Base-by-base conservation (phyloP, 805 yeast genomes). In the Zygosaccharomyces kombuchaensis region DNA sequence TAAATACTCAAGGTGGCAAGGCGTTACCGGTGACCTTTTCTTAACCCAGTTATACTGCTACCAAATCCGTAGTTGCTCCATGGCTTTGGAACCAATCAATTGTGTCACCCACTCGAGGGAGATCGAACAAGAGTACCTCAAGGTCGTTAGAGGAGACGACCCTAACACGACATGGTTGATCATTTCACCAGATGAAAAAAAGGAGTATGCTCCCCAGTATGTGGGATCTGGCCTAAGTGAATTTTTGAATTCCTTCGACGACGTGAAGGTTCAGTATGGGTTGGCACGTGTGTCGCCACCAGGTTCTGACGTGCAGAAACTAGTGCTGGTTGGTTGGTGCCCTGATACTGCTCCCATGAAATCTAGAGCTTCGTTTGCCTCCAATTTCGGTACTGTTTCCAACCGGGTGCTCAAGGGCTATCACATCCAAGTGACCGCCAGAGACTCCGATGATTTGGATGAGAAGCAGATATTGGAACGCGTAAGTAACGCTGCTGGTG, bases 401-500 rank as follows among this genome's bases (percentile, higher is more conserved):
- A 62, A 63, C 40, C 80, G 75, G 48, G 72, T 80, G 16, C 73
- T 86, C 59, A 74, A 75, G 55, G 95, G 96, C 38, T 93, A 91
- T 69, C 99, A 93, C 63, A 90, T 93, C 44, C 97, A 93, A 68
- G 82, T 93, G 54, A 89, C 96, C 40, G 98, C 98, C n/a, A 81
- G 98, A 69, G 95, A 87, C 61, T 73, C 78, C 35, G 96, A 89
- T 60, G 99, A 93, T 65, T 75, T 95, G 63, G 86, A 87, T 56
- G 84, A 85, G 36, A 75, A 75, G 21, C 95, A 85, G 48, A 77
- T 93, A 47, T 65, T 88, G 55, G 74, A 79, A 36, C 82, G 87
- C 53, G 81, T 93, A 40, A 81, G 87, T 53, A 84, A 87, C 54
- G 96, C 98, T 27, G 86, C 98, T 2, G 99, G 99, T 58, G 96